Evolutionary conservation across 73 alveolate genomes (phyloP), one percentile per base, ranked within the genome.

Genomic region (Paramecium biaurelia): DNA sequence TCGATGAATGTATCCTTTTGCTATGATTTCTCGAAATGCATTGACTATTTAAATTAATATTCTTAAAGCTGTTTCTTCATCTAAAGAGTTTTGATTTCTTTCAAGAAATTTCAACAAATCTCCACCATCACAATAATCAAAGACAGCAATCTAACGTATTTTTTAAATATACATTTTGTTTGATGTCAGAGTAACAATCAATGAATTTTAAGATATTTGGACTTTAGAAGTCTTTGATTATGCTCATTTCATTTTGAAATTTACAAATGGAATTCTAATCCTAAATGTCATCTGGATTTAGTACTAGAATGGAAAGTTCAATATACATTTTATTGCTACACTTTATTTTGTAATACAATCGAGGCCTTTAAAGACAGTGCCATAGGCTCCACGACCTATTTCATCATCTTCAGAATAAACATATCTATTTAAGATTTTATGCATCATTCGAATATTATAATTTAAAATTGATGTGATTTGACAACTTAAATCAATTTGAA

Each of bases 1-100:
- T 86, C 95, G 59, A 41, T 92, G 95, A 84, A 95, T 92, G 43
- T 89, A 41, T 18, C 96, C 96, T 74, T 93, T 23, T 12, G 70
- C 79, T 2, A 86, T 85, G 9, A 86, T 41, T 38, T 86, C 76
- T 30, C 76, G 14, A 38, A 86, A 86, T 11, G 88, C 89, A 21
- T 38, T 67, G 42, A 86, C 76, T 30, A 86, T 42, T 34, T 86
- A 34, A 9, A 41, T 86, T 30, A 86, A 63, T 30, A 86, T 63
- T 15, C 70, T 59, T 24, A 38, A 38, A 0, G 93, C 84, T 20
- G 76, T 24, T 30, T 32, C 70, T 67, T 86, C 93, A 32, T 57
- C 47, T 11, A 86, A 37, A 0, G 47, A 34, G 7, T 67, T 59
- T 0, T 37, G 11, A 30, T 63, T 86, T 26, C 18, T 30, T 37